These are phyloP conservation scores for Morella rubra DNA, from an alignment of 306 rosid species.

Conservation along the genomic window DNA sequence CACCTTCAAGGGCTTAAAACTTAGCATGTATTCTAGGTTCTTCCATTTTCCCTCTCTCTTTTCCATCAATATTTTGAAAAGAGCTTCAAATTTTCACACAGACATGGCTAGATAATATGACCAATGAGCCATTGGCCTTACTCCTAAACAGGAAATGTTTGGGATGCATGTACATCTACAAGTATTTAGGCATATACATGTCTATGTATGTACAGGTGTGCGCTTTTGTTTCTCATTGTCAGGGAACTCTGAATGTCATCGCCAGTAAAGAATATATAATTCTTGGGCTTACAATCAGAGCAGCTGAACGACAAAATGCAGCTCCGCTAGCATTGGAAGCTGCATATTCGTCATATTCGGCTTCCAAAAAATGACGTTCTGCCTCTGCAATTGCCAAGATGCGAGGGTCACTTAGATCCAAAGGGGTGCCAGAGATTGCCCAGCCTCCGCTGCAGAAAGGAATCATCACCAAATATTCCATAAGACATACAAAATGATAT, in stretches of 20 bases:
- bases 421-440: conserved; percentile 95
- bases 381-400: conserved; percentile 97
- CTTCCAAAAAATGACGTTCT: conserved; percentile 81
- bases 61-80: neutral
- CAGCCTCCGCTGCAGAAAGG: conserved; percentile 76
- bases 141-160: neutral
- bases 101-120: neutral
- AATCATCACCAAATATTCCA: conserved; percentile 14
- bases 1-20: neutral
- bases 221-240: neutral
- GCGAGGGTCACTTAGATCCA: conserved; percentile 94
- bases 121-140: neutral
- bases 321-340: conserved; percentile 87
- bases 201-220: neutral
- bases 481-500: conserved; percentile 17
- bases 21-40: neutral
- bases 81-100: neutral
- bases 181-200: neutral
- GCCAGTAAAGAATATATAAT: neutral
- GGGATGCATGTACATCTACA: neutral
- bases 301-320: conserved; percentile 93
- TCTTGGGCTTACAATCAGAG: conserved; percentile 70
- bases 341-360: conserved; percentile 93
- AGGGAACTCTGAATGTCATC: neutral
- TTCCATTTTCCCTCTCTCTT: neutral